These are phyloP conservation scores for Argentina anserina DNA, from an alignment of 306 rosid species.

Conservation along the genomic window DNA sequence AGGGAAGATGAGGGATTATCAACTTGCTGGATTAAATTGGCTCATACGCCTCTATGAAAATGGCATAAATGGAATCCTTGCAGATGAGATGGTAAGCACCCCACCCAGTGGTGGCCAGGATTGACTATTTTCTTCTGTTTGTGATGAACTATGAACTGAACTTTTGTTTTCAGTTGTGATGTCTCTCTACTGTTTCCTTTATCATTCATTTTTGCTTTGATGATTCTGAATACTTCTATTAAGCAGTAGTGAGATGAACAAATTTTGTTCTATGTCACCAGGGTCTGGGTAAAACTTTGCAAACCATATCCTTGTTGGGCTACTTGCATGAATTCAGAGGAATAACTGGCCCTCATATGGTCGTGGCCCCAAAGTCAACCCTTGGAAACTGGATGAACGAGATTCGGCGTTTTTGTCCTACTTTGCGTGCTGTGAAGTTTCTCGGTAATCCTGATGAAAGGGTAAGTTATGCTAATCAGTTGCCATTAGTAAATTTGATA, in stretches of 20 bases:
- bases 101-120: neutral
- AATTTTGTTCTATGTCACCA: conserved; percentile 25
- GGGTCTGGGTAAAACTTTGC: conserved; percentile 98
- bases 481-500: conserved; percentile 8
- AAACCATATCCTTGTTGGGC: conserved; percentile 90
- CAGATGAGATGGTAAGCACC: conserved; percentile 89
- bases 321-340: conserved; percentile 95
- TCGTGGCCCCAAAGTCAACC: conserved; percentile 98
- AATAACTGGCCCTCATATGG: conserved; percentile 96
- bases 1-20: conserved; percentile 98
- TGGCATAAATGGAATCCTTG: conserved; percentile 97
- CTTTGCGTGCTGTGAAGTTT: conserved; percentile 77
- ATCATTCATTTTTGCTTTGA: neutral
- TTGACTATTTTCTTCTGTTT: conserved; percentile 1
- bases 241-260: neutral
- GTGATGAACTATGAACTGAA: neutral
- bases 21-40: conserved; percentile 97
- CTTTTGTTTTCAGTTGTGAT: neutral
- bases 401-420: conserved; percentile 90
- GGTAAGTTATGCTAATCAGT: conserved; percentile 38
- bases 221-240: conserved; percentile 3
- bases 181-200: neutral
- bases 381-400: conserved; percentile 99
- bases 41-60: conserved; percentile 91
- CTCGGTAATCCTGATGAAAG: conserved; percentile 98